A percentile compares a stretch with the other conserved stretches of the same genome.
phyloP scores from a whole-genome alignment of 257 asterid species.

The Solanum arcanum region DNA sequence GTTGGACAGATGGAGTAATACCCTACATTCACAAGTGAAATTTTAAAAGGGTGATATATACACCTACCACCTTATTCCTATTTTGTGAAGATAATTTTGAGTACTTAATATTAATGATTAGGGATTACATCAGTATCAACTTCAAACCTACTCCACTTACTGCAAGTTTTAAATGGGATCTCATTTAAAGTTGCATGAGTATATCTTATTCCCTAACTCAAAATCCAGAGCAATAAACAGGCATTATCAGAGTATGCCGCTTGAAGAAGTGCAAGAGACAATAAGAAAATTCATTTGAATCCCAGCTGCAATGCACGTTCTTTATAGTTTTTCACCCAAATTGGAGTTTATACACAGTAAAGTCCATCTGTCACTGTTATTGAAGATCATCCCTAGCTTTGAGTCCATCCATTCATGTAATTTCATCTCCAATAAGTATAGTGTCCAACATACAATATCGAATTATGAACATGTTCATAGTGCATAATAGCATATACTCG shows the following conservation, averaged over 20 bases:
- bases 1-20: too few relatives aligned
- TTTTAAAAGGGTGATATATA: too few relatives aligned
- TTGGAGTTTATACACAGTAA: neutral
- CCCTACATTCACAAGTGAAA: too few relatives aligned
- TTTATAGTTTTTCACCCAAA: neutral
- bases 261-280: too few relatives aligned
- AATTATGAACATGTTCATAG: neutral
- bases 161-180: neutral
- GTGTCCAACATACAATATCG: neutral
- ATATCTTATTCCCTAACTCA: too few relatives aligned
- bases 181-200: too few relatives aligned
- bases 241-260: too few relatives aligned
- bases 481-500: neutral
- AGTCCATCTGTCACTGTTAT: neutral
- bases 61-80: too few relatives aligned
- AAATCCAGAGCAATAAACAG: too few relatives aligned
- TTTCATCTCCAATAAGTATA: neutral
- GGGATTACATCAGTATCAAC: neutral
- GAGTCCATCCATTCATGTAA: neutral
- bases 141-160: neutral
- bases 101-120: neutral
- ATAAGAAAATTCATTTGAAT: too few relatives aligned
- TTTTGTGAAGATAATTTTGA: too few relatives aligned
- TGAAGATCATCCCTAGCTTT: neutral
- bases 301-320: too few relatives aligned